phyloP scores from a whole-genome alignment of 179 eudicot species.

The Beta macrorhiza region DNA sequence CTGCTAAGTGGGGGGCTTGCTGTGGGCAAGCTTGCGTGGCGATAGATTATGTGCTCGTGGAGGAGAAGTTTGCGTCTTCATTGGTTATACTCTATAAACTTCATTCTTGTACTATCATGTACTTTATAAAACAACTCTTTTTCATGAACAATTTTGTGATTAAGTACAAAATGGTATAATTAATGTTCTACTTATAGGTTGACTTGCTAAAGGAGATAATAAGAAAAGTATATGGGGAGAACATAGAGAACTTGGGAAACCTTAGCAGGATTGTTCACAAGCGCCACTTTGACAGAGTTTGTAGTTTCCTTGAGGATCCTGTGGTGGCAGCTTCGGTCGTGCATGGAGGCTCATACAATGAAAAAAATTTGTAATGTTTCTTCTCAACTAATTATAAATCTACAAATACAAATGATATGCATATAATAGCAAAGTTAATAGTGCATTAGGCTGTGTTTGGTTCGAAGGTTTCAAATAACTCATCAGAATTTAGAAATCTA shows the following conservation, averaged over 20 bases:
- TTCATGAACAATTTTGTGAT: background rate
- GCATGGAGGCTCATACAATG: conserved; percentile 64
- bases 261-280: conserved; percentile 66
- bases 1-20: conserved; percentile 85
- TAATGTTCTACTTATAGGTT: conserved; percentile 40
- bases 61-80: conserved; percentile 55
- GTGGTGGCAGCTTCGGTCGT: conserved; percentile 50
- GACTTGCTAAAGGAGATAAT: conserved; percentile 51
- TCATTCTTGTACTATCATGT: background rate
- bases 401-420: background rate
- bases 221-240: conserved; percentile 55
- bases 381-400: background rate
- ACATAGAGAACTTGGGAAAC: conserved; percentile 39
- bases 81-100: conserved; percentile 43
- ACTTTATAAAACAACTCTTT: background rate
- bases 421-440: too few species aligned
- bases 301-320: conserved; percentile 45
- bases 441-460: too few species aligned
- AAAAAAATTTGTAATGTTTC: conserved; percentile 40
- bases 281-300: conserved; percentile 64
- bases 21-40: conserved; percentile 89
- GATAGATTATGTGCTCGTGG: conserved; percentile 73
- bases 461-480: too few species aligned
- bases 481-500: too few species aligned
- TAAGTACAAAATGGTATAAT: background rate